Base-by-base conservation (phyloP, 306 rosid species). In the Cucumis hystrix region DNA sequence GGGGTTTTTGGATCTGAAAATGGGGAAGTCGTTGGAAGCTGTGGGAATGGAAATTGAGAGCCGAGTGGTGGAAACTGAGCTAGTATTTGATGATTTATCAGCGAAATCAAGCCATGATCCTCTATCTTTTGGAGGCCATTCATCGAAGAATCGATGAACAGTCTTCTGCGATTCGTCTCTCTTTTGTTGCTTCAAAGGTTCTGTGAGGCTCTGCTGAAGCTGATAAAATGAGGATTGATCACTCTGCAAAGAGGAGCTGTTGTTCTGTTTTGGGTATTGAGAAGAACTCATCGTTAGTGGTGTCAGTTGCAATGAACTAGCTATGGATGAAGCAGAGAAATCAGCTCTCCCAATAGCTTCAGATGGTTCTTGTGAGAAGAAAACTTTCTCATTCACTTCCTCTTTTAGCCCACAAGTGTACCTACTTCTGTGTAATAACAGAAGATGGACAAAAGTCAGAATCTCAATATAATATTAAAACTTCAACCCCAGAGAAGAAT, bases 21-120 rank as follows among this genome's bases (percentile, higher is more conserved):
- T 65, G 61, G 93, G 83, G 59, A 92, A 89, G 73, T 92, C 92
- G 70, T 86, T 89, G 52, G 90, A 79, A 82, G 96, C 71, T 18
- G 87, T 84, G 55, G 98, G 98, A 35, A 88, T 91, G 77, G 99
- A 91, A 64, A 92, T 96, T 25, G 98, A 96, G 72, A 92, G 98
- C 69, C 80, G 91, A 59, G 96, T 96, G 57, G 93, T 88, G 79
- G 99, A 85, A 52, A 79, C 80, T 65, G 87, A 85, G 52, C 84
- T 82, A 77, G 77, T 74, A 75, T 82, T 83, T 14, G 91, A 92
- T 4, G 97, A 87, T 81, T 91, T 89, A 37, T 88, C 96, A 35
- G 88, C 93, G 81, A 91, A 87, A 80, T 95, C 97, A 54, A 92
- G 91, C 97, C 97, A 91, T 5, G 92, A 83, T 57, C 80, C 85